Evolutionary conservation across 1,284 basidiomycete species (phyloP), one percentile per base, ranked within the genome.

Genomic region (Inonotus hispidus): DNA sequence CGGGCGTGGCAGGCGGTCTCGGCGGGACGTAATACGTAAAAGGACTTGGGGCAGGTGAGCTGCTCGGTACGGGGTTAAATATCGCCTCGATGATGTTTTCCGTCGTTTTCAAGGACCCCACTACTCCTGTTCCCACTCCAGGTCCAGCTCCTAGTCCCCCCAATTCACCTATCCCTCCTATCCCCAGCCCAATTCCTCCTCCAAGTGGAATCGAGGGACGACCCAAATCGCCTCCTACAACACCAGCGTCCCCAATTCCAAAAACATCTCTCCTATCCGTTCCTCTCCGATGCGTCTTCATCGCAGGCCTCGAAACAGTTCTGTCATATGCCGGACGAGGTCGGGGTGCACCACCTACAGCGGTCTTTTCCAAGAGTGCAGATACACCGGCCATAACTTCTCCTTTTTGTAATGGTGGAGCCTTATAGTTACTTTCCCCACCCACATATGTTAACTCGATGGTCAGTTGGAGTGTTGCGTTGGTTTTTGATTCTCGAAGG

Each of bases 391-490:
- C 85, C 55, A 88, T 76, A 58, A 90, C 87, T 69, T 90, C 88
- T 58, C 81, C 86, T 64, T 84, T 84, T 1, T 83, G 82, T 1
- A 90, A 77, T 0, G 86, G 82, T 10, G 88, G 87, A 0, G 88
- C 82, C 29, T 76, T 77, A 69, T 85, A 93, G 25, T 77, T 67
- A 5, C 77, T 74, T 64, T 84, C 79, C 1, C 87, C 85, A 21
- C 81, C 81, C 16, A 85, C 72, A 64, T 82, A 79, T 43, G 80
- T 78, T 55, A 90, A 72, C 54, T 83, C 77, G 53, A 89, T 78
- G 5, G 86, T 83, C 13, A 92, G 71, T 81, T 85, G 87, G 54
- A 93, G 77, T 1, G 85, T 87, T 0, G 90, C 88, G 65, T 93
- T 93, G 47, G 85, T 90, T 72, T 88, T 89, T 70, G 86, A 90